These are phyloP conservation scores for Ambrosia artemisiifolia DNA, from an alignment of 129 eudicot genomes.

Conservation along the genomic window DNA sequence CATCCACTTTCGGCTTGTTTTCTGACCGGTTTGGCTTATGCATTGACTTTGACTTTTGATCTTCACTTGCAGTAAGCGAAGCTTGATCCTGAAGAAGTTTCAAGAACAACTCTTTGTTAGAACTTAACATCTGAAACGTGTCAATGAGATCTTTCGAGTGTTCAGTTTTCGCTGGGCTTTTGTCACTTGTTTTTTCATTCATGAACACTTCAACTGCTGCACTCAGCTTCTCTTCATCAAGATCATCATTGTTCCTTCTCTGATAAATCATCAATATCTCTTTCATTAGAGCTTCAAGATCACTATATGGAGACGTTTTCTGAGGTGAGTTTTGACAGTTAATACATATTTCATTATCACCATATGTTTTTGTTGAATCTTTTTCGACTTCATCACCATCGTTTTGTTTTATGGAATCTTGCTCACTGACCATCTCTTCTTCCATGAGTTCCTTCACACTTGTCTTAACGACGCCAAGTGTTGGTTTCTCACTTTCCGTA, in stretches of 20 bases:
- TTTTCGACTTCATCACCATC: slow-evolving; percentile 18
- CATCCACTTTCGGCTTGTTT: slow-evolving; percentile 33
- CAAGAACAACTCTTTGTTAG: slow-evolving; percentile 61
- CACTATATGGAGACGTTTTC: slow-evolving; percentile 37
- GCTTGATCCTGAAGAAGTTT: slow-evolving; percentile 41
- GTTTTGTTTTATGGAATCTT: slow-evolving; percentile 32
- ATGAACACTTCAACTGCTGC: slow-evolving; percentile 65
- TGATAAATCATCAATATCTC: slow-evolving; percentile 53
- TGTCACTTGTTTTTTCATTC: slow-evolving; percentile 32
- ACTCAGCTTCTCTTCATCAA: slow-evolving; percentile 43
- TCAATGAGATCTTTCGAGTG: slow-evolving; percentile 62
- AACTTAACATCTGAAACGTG: slow-evolving; percentile 59
- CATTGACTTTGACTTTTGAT: slow-evolving; percentile 26
- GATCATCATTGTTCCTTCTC: slow-evolving; percentile 32
- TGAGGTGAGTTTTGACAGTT: slow-evolving; percentile 25
- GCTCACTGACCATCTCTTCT: slow-evolving; percentile 77
- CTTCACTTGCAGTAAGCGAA: slow-evolving; percentile 17
- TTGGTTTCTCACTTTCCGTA: slow-evolving; percentile 30
- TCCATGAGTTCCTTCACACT: slow-evolving; percentile 93
- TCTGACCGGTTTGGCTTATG: slow-evolving; percentile 22
- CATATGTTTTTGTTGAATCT: too few relatives aligned
- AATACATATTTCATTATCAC: slow-evolving; percentile 15
- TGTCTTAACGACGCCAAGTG: slow-evolving; percentile 38
- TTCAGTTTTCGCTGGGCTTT: slow-evolving; percentile 33
- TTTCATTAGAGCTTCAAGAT: slow-evolving; percentile 55